Evolutionary conservation across 2,329 filamentous ascomycete species (phyloP).

Genomic region (Gnomoniopsis sp.): DNA sequence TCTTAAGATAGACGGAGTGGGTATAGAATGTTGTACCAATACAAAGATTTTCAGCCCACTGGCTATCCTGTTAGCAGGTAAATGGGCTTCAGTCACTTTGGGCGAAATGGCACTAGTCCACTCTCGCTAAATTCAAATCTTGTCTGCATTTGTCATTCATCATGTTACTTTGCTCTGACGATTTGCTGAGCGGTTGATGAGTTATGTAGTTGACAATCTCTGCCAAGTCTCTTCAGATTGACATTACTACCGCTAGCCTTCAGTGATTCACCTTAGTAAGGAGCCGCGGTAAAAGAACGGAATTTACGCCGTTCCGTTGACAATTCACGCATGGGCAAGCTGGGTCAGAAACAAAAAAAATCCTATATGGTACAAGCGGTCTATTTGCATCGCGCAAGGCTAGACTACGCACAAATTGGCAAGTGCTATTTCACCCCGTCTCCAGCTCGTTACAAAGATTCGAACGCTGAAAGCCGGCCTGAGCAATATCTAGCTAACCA

Average conservation of each 20-base stretch:
- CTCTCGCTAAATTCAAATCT: too few species aligned
- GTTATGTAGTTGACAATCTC: too few species aligned
- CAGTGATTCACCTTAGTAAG: too few species aligned
- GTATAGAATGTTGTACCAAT: not conserved
- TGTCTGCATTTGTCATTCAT: too few species aligned
- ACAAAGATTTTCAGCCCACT: not conserved
- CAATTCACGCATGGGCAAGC: not conserved
- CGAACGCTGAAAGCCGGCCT: not conserved
- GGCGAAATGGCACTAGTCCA: too few species aligned
- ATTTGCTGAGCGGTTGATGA: too few species aligned
- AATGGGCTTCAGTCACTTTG: too few species aligned
- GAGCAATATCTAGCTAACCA: not conserved
- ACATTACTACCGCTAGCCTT: too few species aligned
- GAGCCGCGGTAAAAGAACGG: too few species aligned
- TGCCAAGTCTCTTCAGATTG: too few species aligned
- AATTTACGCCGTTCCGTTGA: not conserved
- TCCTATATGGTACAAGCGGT: slow-evolving; percentile 3
- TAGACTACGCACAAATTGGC: slow-evolving; percentile 12
- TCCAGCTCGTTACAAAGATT: not conserved
- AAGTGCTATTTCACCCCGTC: slow-evolving; percentile 5
- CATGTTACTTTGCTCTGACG: too few species aligned
- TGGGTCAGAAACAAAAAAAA: not conserved
- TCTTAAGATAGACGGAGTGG: not conserved
- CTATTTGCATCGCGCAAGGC: slow-evolving; percentile 12
- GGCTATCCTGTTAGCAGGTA: not conserved